Evolutionary conservation across 2,329 filamentous ascomycete species (phyloP), one percentile per base, ranked within the genome.

Genomic region (Thelonectria blattea): DNA sequence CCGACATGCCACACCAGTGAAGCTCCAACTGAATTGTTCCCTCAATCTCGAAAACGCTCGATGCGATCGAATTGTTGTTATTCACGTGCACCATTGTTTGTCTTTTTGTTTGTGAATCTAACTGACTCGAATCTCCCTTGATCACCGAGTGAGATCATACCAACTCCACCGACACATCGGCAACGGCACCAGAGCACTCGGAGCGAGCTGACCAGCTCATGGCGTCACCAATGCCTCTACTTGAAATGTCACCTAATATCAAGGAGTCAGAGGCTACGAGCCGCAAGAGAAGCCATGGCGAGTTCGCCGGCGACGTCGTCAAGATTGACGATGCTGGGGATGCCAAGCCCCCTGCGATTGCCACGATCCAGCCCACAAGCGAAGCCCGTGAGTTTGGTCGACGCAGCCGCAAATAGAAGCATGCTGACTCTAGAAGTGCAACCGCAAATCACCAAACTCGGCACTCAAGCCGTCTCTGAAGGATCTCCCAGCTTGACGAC

Each of bases 271-370:
- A 82, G 52, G 65, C 72, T 18, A 72, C 72, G 27, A 72, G 74
- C 49, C 75, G 78, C 52, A 85, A 85, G 71, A 74, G 81, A 60
- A 79, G 73, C 43, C 80, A 83, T 64, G 75, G 80, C 42, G 79
- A 83, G 32, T 84, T 77, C 61, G 65, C 76, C 3, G 75, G 71
- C 10, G 72, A 78, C 22, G 62, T 72, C 20, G 53, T 70, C n/a
- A 70, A 71, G 53, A 50, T 62, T 22, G 70, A 74, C 18, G 52
- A 53, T 3, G 60, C 59, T 1, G 56, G 56, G 17, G 66, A 69
- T 17, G 39, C 42, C n/a, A 72, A 71, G 56, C 48, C 65, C 11
- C 57, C 66, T 7, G 52, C 52, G 3, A 39, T 62, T 8, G 32
- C 50, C 18, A 54, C 62, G 14, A 50, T 68, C 18, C 65, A 69